Evolutionary conservation across 2,329 filamentous ascomycete species (phyloP), one percentile per base, ranked within the genome.

Genomic region (Fusarium graminum): DNA sequence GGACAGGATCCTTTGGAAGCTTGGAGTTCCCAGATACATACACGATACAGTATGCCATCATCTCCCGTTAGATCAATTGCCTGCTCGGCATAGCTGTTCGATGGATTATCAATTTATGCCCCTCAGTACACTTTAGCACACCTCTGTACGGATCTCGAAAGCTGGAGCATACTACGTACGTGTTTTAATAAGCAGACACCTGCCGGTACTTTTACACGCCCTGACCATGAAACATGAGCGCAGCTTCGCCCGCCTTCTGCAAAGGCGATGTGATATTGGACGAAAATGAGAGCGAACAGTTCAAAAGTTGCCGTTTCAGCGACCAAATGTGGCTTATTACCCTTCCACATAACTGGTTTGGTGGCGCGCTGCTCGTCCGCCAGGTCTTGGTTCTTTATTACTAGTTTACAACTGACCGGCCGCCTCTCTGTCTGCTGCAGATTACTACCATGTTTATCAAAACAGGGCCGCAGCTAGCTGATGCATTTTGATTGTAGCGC

Each of bases 271-370:
- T 61, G 47, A 65, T 59, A 55, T 68, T 62, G 55, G 22, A 51
- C 45, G 42, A 40, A 17, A 40, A 53, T 53, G 28, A 36, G 40
- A 47, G 29, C 38, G 36, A 38, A 42, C 41, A 47, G 51, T 47
- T 43, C 62, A 30, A 56, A 50, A 51, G 40, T 45, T 50, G 57
- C 61, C 32, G 56, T 57, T 52, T 49, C 59, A 39, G 45, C 55
- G 32, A 40, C 51, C 56, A 50, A 51, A 56, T 59, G 65, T 68
- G 65, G 65, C 65, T 68, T 68, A 40, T 50, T 64, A 53, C 41
- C 46, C 54, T 66, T 34, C 51, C 40, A 53, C 59, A 67, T 55
- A 40, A 42, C 52, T 22, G 44, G 59, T 51, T 59, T 66, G 65
- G 65, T 68, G 65, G 65, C 65, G 65, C 52, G 44, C 52, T 63